Conservation (phyloP, 2,329 filamentous ascomycete genomes). For the Anthostomella pinea region DNA sequence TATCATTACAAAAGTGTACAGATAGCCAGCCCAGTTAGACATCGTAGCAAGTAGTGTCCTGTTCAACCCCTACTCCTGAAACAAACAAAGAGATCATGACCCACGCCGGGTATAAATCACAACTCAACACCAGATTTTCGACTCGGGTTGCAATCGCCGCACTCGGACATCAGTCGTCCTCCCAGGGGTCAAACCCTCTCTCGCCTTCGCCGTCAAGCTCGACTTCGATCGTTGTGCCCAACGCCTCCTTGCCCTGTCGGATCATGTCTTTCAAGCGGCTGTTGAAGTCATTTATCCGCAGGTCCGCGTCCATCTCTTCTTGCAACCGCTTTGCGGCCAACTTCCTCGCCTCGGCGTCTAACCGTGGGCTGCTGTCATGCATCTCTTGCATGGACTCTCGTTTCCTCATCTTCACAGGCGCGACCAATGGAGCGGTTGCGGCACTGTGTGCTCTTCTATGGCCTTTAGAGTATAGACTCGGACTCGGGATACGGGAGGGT, state of each 20-base stretch:
- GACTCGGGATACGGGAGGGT: constrained; percentile 28
- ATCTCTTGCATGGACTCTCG: constrained; percentile 22
- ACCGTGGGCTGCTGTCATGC: constrained; percentile 45
- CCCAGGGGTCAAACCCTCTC: constrained; percentile 34
- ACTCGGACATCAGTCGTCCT: constrained; percentile 34
- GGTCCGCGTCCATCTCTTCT: constrained; percentile 76
- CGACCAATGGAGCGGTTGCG: constrained; percentile 39
- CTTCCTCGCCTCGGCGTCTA: constrained; percentile 66
- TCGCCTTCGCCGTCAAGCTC: constrained; percentile 39
- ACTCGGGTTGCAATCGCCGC: not conserved
- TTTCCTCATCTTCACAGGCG: constrained; percentile 20
- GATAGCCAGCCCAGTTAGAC: too few relatives aligned
- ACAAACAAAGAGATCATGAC: too few relatives aligned
- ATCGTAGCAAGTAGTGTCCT: too few relatives aligned
- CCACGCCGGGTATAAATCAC: too few relatives aligned
- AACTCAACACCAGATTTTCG: too few relatives aligned
- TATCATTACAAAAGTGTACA: too few relatives aligned
- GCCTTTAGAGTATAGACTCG: constrained; percentile 22
- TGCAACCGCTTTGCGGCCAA: constrained; percentile 69
- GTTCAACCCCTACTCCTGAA: too few relatives aligned
- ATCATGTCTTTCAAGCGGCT: constrained; percentile 82
- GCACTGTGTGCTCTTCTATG: constrained; percentile 47
- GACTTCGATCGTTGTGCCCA: constrained; percentile 72
- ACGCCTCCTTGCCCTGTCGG: constrained; percentile 78
- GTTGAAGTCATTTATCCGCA: constrained; percentile 76